A percentile compares a stretch with the other conserved stretches of the same genome.
phyloP scores from a whole-genome alignment of 1,284 basidiomycete species.

The Malassezia equina region DNA sequence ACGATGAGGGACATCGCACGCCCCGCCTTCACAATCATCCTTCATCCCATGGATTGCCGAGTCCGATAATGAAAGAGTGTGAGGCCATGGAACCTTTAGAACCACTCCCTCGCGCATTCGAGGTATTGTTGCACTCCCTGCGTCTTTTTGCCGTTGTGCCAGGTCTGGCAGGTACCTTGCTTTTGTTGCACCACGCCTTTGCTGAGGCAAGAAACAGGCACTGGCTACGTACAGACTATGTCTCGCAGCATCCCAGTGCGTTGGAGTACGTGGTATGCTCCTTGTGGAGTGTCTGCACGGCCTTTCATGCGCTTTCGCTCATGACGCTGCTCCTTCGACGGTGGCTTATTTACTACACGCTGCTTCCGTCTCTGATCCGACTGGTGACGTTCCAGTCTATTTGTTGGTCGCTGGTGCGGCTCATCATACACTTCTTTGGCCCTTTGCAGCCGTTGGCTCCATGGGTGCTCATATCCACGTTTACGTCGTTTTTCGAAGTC shows the following conservation, averaged over 20 bases:
- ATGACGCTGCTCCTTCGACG: slow-evolving; percentile 68
- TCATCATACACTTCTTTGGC: slow-evolving; percentile 62
- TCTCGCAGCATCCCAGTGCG: slow-evolving; percentile 12
- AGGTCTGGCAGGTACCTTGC: slow-evolving; percentile 39
- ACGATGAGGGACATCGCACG: not conserved
- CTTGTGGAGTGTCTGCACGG: slow-evolving; percentile 57
- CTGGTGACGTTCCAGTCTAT: slow-evolving; percentile 72
- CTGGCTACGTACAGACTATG: slow-evolving; percentile 20
- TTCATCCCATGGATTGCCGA: not conserved
- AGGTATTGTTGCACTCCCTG: slow-evolving; percentile 34
- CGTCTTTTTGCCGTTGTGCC: slow-evolving; percentile 43
- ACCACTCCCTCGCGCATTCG: slow-evolving; percentile 25
- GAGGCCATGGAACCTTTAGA: slow-evolving; percentile 15
- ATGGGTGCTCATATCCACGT: slow-evolving; percentile 71
- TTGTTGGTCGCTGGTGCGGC: slow-evolving; percentile 72
- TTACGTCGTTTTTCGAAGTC: slow-evolving; percentile 52
- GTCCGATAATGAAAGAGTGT: not conserved
- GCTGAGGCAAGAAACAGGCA: slow-evolving; percentile 10
- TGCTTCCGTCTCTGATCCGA: slow-evolving; percentile 67
- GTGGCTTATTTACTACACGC: slow-evolving; percentile 71
- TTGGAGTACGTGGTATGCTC: slow-evolving; percentile 23
- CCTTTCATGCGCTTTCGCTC: slow-evolving; percentile 65
- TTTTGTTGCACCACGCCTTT: slow-evolving; percentile 30
- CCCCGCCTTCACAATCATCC: not conserved
- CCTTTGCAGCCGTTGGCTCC: slow-evolving; percentile 60